These are phyloP conservation scores for Yamadazyma trypodendri DNA, from an alignment of 1,139 yeast species.

Conservation along the genomic window DNA sequence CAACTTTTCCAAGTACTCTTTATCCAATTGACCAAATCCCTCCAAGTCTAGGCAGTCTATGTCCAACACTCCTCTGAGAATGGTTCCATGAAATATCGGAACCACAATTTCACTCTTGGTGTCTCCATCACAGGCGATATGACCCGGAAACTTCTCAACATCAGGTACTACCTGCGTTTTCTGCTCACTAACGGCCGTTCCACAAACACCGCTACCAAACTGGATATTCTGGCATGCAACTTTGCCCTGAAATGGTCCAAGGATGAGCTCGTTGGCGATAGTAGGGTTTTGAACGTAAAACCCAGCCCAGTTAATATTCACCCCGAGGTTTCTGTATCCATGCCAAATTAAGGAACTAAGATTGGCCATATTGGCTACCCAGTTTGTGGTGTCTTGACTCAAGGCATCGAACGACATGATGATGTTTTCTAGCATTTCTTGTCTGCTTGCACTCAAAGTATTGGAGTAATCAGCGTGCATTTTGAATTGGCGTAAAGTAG, in stretches of 20 bases:
- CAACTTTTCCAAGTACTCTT: slow-evolving; percentile 56
- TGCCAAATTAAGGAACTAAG: slow-evolving; percentile 87
- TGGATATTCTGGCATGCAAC: slow-evolving; percentile 88
- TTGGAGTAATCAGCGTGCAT: slow-evolving; percentile 68
- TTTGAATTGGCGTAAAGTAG: slow-evolving; percentile 2
- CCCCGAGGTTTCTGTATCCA: slow-evolving; percentile 63
- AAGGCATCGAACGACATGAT: slow-evolving; percentile 66
- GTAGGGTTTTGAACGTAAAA: slow-evolving; percentile 59
- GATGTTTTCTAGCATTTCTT: slow-evolving; percentile 59
- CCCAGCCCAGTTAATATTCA: slow-evolving; percentile 88
- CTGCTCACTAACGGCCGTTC: slow-evolving; percentile 63
- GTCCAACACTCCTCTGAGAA: slow-evolving; percentile 74
- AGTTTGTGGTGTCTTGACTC: slow-evolving; percentile 59
- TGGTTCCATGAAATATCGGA: slow-evolving; percentile 56
- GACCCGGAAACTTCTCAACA: slow-evolving; percentile 82
- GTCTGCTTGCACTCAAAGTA: slow-evolving; percentile 33
- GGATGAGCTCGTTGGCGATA: slow-evolving; percentile 48
- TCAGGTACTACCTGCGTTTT: slow-evolving; percentile 73
- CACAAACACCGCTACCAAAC: slow-evolving; percentile 89
- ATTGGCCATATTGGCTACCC: slow-evolving; percentile 89
- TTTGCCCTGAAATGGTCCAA: slow-evolving; percentile 96
- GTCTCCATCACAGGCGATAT: slow-evolving; percentile 96
- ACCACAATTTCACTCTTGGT: slow-evolving; percentile 92
- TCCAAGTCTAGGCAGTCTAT: slow-evolving; percentile 67
- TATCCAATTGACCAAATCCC: slow-evolving; percentile 70